Evolutionary conservation across 2,329 filamentous ascomycete genomes (phyloP).

Genomic region (Pseudonectria buxi): DNA sequence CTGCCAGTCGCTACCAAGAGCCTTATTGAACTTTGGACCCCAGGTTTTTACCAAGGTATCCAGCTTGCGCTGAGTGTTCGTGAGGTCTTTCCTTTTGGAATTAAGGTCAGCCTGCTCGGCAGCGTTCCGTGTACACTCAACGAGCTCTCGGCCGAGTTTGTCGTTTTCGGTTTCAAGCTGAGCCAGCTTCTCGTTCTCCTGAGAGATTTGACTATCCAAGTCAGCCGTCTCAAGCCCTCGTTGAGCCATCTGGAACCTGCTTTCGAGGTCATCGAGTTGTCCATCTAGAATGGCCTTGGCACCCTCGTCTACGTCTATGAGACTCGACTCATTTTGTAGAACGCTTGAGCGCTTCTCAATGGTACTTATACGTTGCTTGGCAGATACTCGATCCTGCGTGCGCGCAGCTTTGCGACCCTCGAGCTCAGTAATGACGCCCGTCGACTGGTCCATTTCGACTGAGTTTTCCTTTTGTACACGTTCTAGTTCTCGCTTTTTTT

Average conservation of each 20-base stretch:
- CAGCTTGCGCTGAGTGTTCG: conserved; percentile 65
- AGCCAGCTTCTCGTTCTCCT: conserved; percentile 58
- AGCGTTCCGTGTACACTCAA: conserved; percentile 74
- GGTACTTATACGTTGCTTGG: conserved; percentile 62
- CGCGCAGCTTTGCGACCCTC: conserved; percentile 67
- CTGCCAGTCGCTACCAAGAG: conserved; percentile 63
- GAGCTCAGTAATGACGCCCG: conserved; percentile 63
- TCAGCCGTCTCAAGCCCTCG: conserved; percentile 55
- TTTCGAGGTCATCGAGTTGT: conserved; percentile 62
- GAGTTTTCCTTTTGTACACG: conserved; percentile 66
- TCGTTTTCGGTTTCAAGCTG: conserved; percentile 66
- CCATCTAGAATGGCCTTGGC: conserved; percentile 70
- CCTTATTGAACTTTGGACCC: conserved; percentile 57
- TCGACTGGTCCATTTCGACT: conserved; percentile 67
- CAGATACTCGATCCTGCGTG: conserved; percentile 65
- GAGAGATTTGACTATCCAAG: conserved; percentile 65
- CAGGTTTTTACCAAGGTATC: conserved; percentile 73
- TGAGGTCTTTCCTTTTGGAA: conserved; percentile 71
- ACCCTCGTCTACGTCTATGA: conserved; percentile 81
- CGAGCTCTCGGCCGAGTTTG: conserved; percentile 69
- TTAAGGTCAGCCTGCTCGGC: conserved; percentile 80
- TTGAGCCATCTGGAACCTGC: conserved; percentile 54
- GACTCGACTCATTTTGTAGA: conserved; percentile 62
- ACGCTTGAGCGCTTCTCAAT: conserved; percentile 65
- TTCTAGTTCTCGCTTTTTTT: conserved; percentile 75